Percentiles rank a stretch among this genome's conserved stretches.
Conservation (phyloP, 106 monocot species). For the Dioscorea alata region DNA sequence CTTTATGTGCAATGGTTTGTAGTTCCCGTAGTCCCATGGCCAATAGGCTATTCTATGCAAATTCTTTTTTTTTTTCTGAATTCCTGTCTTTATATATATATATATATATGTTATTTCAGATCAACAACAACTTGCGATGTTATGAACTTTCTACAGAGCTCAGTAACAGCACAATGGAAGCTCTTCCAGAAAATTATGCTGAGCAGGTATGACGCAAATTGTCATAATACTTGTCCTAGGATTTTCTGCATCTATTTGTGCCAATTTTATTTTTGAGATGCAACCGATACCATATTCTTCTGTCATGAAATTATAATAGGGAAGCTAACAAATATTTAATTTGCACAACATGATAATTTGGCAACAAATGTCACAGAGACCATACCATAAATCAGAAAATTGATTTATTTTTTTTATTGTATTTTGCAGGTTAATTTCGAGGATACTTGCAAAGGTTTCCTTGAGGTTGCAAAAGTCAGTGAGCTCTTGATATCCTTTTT, state of each 20-base stretch:
- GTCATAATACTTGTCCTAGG: background rate
- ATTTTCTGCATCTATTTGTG: background rate
- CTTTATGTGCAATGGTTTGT: constrained; percentile 94
- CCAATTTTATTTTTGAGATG: background rate
- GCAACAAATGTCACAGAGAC: no score
- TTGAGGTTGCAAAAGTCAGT: constrained; percentile 99
- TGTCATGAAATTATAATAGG: no score
- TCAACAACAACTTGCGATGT: constrained; percentile 96
- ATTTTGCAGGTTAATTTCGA: constrained; percentile 92
- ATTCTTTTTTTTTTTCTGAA: background rate
- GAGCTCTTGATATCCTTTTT: no score
- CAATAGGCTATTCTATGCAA: background rate
- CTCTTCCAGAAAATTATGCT: constrained; percentile 92
- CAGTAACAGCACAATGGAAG: constrained; percentile 87
- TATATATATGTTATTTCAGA: constrained; percentile 33
- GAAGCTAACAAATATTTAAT: no score
- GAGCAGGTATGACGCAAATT: constrained; percentile 55
- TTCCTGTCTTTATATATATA: constrained; percentile 1
- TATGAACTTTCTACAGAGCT: constrained; percentile 91
- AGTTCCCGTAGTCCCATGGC: background rate
- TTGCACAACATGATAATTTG: no score
- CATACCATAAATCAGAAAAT: no score
- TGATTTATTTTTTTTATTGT: background rate
- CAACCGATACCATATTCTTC: no score
- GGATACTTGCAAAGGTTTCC: constrained; percentile 99